Base-by-base conservation (phyloP, 495 filamentous ascomycete genomes). In the Trichoderma asperelloides region DNA sequence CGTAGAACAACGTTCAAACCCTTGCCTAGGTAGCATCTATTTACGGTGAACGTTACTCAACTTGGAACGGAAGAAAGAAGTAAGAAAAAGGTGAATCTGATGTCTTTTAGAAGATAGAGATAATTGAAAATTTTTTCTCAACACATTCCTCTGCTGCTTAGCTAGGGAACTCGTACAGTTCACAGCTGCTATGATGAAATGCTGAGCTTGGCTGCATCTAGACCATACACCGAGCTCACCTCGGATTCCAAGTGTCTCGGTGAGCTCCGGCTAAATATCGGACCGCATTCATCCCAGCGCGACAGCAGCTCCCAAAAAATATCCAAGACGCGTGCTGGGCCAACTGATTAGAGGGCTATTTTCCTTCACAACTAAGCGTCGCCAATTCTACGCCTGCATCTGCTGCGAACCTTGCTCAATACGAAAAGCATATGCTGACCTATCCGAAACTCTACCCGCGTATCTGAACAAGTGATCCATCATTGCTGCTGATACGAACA, bases 251-350 rank as follows among this genome's bases (percentile, higher is more conserved):
- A n/a, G 33, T 2, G 12, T 9, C 28, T 63, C 62, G 62, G 62
- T 63, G 62, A 63, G 37, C 9, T 21, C 62, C 62, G 62, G 62
- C 33, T 64, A 39, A 39, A 39, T 30, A 0, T 23, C 62, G 62
- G 62, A 64, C 23, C 27, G 39, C 64, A 49, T 25, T 41, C 39
- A 16, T n/a, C 64, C 3, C 21, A 41, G 28, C 41, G 64, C 43
- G 43, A 37, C 39, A 28, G 21, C 55, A 60, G 41, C 64, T 49
- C 41, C 23, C 18, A 49, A 51, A 57, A 66, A 66, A 45, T 21
- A 66, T 49, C 64, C 23, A 66, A 51, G 43, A 49, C 64, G 64
- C 64, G 43, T 49, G 55, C 55, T 30, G 16, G 55, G 55, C 23
- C 21, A 60, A 30, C 30, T 12, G 23, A 60, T 30, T 60, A 60